These are phyloP conservation scores for Fusarium veterinarium DNA, from an alignment of 2,329 filamentous ascomycete species.

Conservation along the genomic window DNA sequence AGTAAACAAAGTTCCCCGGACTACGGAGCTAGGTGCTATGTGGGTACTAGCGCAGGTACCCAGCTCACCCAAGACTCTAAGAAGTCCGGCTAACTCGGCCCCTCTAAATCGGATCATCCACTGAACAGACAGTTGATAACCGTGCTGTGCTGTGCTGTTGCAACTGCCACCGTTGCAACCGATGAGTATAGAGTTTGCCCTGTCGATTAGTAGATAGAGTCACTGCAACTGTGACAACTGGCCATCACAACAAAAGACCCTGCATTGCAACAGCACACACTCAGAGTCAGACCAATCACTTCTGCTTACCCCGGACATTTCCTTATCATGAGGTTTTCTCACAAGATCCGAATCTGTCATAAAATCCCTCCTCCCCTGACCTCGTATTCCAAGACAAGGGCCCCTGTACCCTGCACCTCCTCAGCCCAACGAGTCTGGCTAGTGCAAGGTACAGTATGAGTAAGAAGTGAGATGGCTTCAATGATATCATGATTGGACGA, in stretches of 20 bases:
- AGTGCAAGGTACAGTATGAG: conserved; percentile 27
- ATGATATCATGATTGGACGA: conserved; percentile 34
- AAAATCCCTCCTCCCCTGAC: not conserved
- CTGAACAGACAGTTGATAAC: not conserved
- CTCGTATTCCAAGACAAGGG: conserved; percentile 24
- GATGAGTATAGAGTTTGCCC: not conserved
- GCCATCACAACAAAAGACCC: not conserved
- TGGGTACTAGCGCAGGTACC: conserved; percentile 17
- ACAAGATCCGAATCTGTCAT: conserved; percentile 26
- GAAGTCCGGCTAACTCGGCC: conserved; percentile 18
- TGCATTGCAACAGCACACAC: not conserved
- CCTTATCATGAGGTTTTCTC: conserved; percentile 26
- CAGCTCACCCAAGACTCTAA: not conserved
- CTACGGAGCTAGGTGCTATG: not conserved
- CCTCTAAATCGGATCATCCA: conserved; percentile 7
- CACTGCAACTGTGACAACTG: not conserved
- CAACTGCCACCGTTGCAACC: not conserved
- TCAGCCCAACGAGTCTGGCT: conserved; percentile 24
- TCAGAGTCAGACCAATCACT: not conserved
- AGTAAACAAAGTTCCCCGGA: not conserved
- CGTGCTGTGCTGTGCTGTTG: not conserved
- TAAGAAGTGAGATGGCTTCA: not conserved
- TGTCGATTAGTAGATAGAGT: not conserved
- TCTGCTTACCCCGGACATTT: conserved; percentile 4
- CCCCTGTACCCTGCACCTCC: not conserved